These are phyloP conservation scores for Acanthamoeba triangularis DNA, from an alignment of 208 protist species.

Conservation along the genomic window DNA sequence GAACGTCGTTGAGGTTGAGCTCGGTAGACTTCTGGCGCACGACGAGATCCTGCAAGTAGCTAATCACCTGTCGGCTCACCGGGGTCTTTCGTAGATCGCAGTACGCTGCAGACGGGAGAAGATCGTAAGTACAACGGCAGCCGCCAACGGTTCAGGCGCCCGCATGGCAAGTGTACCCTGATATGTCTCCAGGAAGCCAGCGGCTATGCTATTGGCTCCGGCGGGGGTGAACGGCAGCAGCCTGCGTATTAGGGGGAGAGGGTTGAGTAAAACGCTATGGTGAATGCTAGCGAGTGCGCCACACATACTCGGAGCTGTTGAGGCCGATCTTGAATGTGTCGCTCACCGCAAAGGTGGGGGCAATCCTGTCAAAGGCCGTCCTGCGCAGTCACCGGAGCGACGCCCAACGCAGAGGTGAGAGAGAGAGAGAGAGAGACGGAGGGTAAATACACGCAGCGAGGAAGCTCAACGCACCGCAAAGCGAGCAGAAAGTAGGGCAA, in stretches of 20 bases:
- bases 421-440: not conserved
- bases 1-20: conserved; percentile 36
- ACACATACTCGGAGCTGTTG: not conserved
- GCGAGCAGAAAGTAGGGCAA: not conserved
- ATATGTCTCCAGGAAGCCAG: not conserved
- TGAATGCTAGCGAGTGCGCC: not conserved
- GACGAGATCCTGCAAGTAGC: not conserved
- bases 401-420: not conserved
- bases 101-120: not conserved
- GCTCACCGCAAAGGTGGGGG: not conserved
- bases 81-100: not conserved
- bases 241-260: not conserved
- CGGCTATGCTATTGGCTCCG: not conserved
- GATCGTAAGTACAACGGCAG: not conserved
- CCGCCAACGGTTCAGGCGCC: not conserved
- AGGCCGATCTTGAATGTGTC: not conserved
- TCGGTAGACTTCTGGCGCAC: not conserved
- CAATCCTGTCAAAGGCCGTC: not conserved
- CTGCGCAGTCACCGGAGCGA: not conserved
- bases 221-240: not conserved
- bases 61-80: not conserved
- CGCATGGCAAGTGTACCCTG: not conserved
- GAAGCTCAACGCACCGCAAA: not conserved
- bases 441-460: not conserved
- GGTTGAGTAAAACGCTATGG: not conserved